Conservation (phyloP, 1,139 yeast genomes). For the Meyerozyma sp. region DNA sequence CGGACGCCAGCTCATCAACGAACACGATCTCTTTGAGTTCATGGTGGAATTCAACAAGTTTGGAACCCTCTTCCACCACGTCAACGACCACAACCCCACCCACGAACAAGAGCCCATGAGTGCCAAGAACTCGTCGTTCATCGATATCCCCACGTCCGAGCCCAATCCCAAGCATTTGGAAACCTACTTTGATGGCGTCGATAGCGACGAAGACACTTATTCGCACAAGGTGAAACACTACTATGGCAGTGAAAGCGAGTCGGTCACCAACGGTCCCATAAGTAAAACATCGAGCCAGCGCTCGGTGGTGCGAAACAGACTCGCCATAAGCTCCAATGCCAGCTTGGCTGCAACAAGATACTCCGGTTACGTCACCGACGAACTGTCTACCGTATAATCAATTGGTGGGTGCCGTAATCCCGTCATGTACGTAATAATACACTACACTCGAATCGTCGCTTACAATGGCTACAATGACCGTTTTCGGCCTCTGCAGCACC, state of each 20-base stretch:
- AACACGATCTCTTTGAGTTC: constrained; percentile 56
- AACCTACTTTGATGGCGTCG: neutral
- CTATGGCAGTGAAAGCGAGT: neutral
- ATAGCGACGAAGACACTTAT: neutral
- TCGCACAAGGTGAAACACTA: neutral
- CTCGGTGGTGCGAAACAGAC: neutral
- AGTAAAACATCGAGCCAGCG: neutral
- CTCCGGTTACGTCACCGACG: neutral
- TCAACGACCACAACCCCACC: neutral
- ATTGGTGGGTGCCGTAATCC: neutral
- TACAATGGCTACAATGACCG: neutral
- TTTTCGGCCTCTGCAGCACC: neutral
- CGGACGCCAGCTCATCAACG: constrained; percentile 57
- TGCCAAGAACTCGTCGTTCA: neutral
- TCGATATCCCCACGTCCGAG: neutral
- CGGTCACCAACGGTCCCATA: neutral
- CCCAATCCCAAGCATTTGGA: neutral
- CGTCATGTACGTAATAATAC: neutral
- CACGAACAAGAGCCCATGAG: neutral
- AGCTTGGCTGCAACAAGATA: neutral
- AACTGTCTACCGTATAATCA: neutral
- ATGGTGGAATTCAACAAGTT: constrained; percentile 22
- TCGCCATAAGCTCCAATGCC: constrained; percentile 1
- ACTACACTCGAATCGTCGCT: neutral
- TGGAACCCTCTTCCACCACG: neutral